A percentile compares a stretch with the other conserved stretches of the same genome.
Evolutionary conservation across 2,329 filamentous ascomycete genomes (phyloP).

Genomic region (Ceratocystis smalleyi): DNA sequence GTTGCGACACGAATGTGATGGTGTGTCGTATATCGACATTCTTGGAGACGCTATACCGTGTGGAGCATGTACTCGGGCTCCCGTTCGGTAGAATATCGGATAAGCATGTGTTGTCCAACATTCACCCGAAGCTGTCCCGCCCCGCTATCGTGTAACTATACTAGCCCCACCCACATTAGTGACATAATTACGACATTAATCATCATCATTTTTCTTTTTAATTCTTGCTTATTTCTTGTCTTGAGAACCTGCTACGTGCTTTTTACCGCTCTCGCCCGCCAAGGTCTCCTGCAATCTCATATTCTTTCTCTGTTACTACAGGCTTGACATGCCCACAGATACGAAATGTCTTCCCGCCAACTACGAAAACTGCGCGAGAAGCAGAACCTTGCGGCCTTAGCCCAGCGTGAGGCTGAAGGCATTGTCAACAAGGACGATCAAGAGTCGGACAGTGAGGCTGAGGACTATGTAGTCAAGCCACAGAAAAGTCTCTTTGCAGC

Average conservation of each 20-base stretch:
- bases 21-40: too few relatives aligned
- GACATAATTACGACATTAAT: neutral
- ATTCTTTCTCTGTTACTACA: neutral
- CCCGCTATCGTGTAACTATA: neutral
- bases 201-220: neutral
- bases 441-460: slow-evolving; percentile 22
- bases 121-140: too few relatives aligned
- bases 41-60: too few relatives aligned
- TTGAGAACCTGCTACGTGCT: neutral
- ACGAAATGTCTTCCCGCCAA: slow-evolving; percentile 36
- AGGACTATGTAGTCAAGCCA: slow-evolving; percentile 24
- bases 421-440: slow-evolving; percentile 22
- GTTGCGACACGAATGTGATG: too few relatives aligned
- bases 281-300: neutral
- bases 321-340: neutral
- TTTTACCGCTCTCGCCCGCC: too few relatives aligned
- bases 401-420: slow-evolving; percentile 18
- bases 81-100: too few relatives aligned
- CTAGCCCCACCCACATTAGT: neutral
- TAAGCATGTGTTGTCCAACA: too few relatives aligned
- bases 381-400: slow-evolving; percentile 27
- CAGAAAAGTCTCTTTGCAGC: slow-evolving; percentile 37
- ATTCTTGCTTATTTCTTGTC: neutral
- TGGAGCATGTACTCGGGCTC: too few relatives aligned
- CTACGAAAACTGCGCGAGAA: slow-evolving; percentile 38